Conservation (phyloP, 1,284 basidiomycete genomes). For the Anthracocystis panici-leucophaei region DNA sequence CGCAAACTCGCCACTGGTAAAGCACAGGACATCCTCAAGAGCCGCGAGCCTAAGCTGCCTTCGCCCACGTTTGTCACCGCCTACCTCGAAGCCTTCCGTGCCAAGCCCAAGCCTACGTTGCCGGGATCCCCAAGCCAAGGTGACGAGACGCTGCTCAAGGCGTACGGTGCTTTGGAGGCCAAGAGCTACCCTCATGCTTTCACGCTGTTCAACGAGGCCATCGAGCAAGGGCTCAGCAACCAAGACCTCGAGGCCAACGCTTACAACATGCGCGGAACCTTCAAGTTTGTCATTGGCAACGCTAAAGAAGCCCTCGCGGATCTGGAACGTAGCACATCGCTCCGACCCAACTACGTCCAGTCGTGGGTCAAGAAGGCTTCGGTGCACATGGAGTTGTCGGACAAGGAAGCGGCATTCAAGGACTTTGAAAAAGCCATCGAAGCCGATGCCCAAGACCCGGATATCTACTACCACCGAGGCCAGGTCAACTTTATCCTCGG, state of each 20-base stretch:
- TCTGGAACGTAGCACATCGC: conserved; percentile 80
- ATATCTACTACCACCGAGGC: conserved; percentile 98
- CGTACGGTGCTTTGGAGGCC: conserved; percentile 85
- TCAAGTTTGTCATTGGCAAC: conserved; percentile 85
- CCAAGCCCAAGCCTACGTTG: conserved; percentile 79
- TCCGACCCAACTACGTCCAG: conserved; percentile 84
- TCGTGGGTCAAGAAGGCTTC: conserved; percentile 96
- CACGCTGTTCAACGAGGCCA: conserved; percentile 83
- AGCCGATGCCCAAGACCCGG: conserved; percentile 86
- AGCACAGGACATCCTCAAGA: conserved; percentile 79
- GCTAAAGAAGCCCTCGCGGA: conserved; percentile 86
- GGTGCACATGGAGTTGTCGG: conserved; percentile 91
- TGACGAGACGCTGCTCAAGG: conserved; percentile 84
- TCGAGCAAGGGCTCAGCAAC: conserved; percentile 85
- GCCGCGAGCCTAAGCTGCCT: conserved; percentile 85
- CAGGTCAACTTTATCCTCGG: conserved; percentile 98
- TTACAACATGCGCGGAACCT: conserved; percentile 89
- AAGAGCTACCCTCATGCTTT: conserved; percentile 88
- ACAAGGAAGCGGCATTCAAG: conserved; percentile 79
- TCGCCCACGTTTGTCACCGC: conserved; percentile 93
- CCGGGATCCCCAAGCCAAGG: conserved; percentile 83
- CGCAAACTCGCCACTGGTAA: conserved; percentile 83
- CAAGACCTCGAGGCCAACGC: conserved; percentile 85
- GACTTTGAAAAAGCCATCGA: conserved; percentile 91
- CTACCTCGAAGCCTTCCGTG: conserved; percentile 96